phyloP scores from a whole-genome alignment of 2,329 filamentous ascomycete genomes.

The Diaporthe amygdali region DNA sequence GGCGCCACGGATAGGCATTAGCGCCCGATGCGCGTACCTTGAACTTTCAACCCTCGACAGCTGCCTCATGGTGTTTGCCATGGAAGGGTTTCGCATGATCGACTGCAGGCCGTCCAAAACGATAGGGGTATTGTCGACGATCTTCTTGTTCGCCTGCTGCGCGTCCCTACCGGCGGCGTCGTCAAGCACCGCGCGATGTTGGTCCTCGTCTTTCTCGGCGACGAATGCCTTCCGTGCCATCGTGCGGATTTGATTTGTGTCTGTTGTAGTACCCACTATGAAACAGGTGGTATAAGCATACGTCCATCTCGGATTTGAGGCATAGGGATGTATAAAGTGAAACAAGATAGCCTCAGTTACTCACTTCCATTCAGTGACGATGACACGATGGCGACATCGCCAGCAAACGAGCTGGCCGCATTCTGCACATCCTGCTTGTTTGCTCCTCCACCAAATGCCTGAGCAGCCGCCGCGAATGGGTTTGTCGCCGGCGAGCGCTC shows the following conservation, averaged over 20 bases:
- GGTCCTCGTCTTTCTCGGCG: constrained; percentile 27
- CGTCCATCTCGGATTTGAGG: too few species aligned
- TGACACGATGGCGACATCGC: constrained; percentile 9
- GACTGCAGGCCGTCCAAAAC: constrained; percentile 25
- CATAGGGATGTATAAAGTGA: fast-evolving
- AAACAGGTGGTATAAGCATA: neutral
- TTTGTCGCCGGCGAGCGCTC: neutral
- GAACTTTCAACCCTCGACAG: constrained; percentile 26
- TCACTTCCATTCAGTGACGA: constrained; percentile 3
- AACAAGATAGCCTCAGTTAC: too few species aligned
- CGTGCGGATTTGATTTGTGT: neutral
- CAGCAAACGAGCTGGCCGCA: neutral
- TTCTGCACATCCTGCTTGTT: neutral
- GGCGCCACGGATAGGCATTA: neutral
- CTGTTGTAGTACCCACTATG: neutral
- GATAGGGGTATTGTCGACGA: constrained; percentile 27
- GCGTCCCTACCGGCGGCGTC: constrained; percentile 23
- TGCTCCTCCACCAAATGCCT: neutral
- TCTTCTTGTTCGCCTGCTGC: constrained; percentile 23
- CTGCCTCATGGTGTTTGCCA: constrained; percentile 24
- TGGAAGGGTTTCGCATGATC: constrained; percentile 25
- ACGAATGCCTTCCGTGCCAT: constrained; percentile 16
- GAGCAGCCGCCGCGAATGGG: neutral
- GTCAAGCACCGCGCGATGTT: constrained; percentile 24
- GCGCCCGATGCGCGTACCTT: constrained; percentile 5